A percentile compares a stretch with the other conserved stretches of the same genome.
These are phyloP conservation scores for Pseudocercospora macadamiae DNA, from an alignment of 2,329 filamentous ascomycete species.

Conservation along the genomic window DNA sequence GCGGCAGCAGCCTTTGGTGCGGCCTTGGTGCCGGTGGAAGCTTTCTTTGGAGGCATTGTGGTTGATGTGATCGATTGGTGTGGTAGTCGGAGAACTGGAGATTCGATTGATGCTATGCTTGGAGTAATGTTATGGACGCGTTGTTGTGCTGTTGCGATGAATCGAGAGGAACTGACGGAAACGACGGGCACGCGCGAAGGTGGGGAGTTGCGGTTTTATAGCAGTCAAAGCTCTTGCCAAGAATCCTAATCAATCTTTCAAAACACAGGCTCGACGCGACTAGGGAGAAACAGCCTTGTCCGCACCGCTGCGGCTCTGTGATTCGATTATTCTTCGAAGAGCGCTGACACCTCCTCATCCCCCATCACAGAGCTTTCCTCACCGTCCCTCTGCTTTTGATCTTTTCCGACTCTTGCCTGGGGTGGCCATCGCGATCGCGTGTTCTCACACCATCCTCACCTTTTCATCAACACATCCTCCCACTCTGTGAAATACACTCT, in stretches of 20 bases:
- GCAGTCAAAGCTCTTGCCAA: constrained; percentile 8
- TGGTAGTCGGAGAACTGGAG: constrained; percentile 18
- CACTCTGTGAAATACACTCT: too few relatives aligned
- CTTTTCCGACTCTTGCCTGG: too few relatives aligned
- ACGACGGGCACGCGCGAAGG: constrained; percentile 10
- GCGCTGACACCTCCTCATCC: not conserved
- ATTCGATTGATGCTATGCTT: constrained; percentile 20
- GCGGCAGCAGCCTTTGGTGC: constrained; percentile 53
- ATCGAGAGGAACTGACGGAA: constrained; percentile 6
- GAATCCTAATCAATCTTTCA: constrained; percentile 12
- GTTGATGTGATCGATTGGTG: constrained; percentile 23
- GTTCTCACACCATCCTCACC: not conserved
- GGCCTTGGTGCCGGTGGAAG: constrained; percentile 56
- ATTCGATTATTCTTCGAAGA: constrained; percentile 5
- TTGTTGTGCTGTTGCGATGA: constrained; percentile 12
- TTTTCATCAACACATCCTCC: too few relatives aligned
- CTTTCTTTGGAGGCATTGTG: constrained; percentile 32
- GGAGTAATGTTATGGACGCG: constrained; percentile 16
- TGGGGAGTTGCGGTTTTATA: constrained; percentile 11
- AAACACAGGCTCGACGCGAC: constrained; percentile 1
- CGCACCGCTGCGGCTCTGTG: constrained; percentile 5
- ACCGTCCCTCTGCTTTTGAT: not conserved
- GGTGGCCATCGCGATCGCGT: not conserved
- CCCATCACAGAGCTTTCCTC: not conserved
- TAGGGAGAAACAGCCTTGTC: constrained; percentile 1